Percentiles rank a stretch among this genome's conserved stretches.
phyloP scores from a whole-genome alignment of 805 yeast genomes.

The Wickerhamomyces subpelliculosus region DNA sequence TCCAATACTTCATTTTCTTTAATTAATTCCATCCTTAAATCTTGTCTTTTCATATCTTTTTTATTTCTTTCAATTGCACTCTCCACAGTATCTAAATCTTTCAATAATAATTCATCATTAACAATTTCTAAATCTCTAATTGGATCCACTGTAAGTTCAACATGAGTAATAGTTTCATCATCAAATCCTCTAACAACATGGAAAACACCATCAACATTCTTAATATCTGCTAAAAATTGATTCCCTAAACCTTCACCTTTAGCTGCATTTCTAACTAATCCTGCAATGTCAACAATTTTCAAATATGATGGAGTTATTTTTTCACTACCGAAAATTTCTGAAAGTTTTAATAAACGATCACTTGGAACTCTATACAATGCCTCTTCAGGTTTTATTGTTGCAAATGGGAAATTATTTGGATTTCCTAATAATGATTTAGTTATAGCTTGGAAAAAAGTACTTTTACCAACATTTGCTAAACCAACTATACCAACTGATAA shows the following conservation, averaged over 20 bases:
- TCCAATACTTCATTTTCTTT: constrained; percentile 30
- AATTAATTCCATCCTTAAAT: constrained; percentile 41
- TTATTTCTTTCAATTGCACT: constrained; percentile 44
- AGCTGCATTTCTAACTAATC: constrained; percentile 76
- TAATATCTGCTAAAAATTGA: constrained; percentile 69
- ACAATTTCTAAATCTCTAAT: constrained; percentile 69
- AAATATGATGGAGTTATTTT: constrained; percentile 61
- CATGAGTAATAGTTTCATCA: constrained; percentile 71
- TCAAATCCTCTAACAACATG: constrained; percentile 74
- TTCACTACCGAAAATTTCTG: constrained; percentile 50
- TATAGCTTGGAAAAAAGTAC: constrained; percentile 76
- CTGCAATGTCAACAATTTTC: constrained; percentile 76
- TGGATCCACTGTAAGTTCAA: constrained; percentile 68
- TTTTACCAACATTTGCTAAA: constrained; percentile 73
- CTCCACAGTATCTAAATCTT: constrained; percentile 68
- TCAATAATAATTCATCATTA: constrained; percentile 67
- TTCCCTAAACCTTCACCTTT: constrained; percentile 81
- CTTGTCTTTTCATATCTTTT: constrained; percentile 35
- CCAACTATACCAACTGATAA: constrained; percentile 62
- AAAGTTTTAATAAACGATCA: constrained; percentile 47
- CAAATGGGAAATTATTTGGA: constrained; percentile 80
- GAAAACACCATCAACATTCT: constrained; percentile 76
- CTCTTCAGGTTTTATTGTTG: constrained; percentile 74
- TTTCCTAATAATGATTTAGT: constrained; percentile 62
- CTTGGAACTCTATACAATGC: constrained; percentile 70